These are phyloP conservation scores for Neurospora discreta DNA, from an alignment of 495 filamentous ascomycete genomes.

Conservation along the genomic window DNA sequence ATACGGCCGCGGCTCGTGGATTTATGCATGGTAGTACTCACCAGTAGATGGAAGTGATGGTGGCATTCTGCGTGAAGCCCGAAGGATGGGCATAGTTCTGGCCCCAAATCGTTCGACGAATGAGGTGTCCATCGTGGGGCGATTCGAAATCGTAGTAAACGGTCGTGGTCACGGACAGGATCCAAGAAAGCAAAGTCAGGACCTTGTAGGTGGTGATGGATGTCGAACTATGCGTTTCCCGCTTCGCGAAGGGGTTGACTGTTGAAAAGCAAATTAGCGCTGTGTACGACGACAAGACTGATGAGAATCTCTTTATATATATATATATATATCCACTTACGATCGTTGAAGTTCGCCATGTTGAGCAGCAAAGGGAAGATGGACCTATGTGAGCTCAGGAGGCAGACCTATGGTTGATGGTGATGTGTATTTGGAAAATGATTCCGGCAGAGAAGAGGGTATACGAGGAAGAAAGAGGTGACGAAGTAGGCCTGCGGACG, in stretches of 20 bases:
- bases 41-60: constrained; percentile 72
- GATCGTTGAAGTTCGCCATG: constrained; percentile 3
- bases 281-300: not conserved
- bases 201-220: constrained; percentile 49
- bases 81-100: constrained; percentile 54
- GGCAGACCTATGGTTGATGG: not conserved
- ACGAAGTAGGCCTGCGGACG: not conserved
- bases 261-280: not conserved
- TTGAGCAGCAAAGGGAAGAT: not conserved
- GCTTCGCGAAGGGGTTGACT: constrained; percentile 59
- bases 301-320: too few relatives aligned
- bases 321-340: not conserved
- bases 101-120: constrained; percentile 51
- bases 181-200: constrained; percentile 59
- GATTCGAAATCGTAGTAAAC: constrained; percentile 57
- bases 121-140: constrained; percentile 48
- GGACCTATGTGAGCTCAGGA: not conserved
- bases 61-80: constrained; percentile 61
- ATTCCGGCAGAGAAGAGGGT: not conserved
- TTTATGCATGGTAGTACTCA: constrained; percentile 19
- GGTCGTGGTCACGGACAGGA: constrained; percentile 53
- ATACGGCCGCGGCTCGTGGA: not conserved
- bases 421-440: not conserved
- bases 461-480: not conserved
- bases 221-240: constrained; percentile 44